Evolutionary conservation across 2,329 filamentous ascomycete species (phyloP).

Genomic region (Fusarium sp.): DNA sequence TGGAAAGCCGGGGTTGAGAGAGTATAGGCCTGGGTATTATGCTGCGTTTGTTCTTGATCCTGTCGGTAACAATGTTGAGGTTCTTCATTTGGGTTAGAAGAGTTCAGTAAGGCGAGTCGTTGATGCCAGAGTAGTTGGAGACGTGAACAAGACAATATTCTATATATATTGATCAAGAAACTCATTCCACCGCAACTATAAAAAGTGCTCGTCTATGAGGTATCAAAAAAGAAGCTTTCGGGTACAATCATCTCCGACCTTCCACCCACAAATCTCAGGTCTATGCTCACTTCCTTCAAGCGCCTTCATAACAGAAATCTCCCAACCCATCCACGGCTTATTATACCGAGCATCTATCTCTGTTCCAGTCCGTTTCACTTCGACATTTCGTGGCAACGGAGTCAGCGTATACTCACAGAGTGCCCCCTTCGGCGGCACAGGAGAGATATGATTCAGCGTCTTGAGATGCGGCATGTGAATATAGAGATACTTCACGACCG

Average conservation of each 20-base stretch:
- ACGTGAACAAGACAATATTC: background rate
- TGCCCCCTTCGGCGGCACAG: background rate
- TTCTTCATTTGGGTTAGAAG: conserved; percentile 45
- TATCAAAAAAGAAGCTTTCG: background rate
- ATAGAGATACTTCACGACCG: conserved; percentile 35
- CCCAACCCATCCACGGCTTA: conserved; percentile 28
- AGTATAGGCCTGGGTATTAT: conserved; percentile 61
- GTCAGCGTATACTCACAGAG: background rate
- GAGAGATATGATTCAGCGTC: conserved; percentile 45
- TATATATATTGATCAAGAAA: too few relatives aligned
- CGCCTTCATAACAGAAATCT: conserved; percentile 30
- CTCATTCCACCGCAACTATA: too few relatives aligned
- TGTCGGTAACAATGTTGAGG: conserved; percentile 64
- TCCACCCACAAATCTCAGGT: background rate
- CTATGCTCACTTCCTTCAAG: background rate
- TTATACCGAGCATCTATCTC: background rate
- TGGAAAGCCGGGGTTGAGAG: conserved; percentile 58
- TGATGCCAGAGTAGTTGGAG: background rate
- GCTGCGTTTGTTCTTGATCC: conserved; percentile 63
- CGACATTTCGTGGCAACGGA: conserved; percentile 32
- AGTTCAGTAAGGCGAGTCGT: background rate
- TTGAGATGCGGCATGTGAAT: conserved; percentile 40
- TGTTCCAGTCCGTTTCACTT: conserved; percentile 40
- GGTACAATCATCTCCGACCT: fast-evolving
- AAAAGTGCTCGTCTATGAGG: too few relatives aligned